A percentile compares a stretch with the other conserved stretches of the same genome.
Evolutionary conservation across 306 rosid species (phyloP).

Genomic region (Pterocarpus santalinus): DNA sequence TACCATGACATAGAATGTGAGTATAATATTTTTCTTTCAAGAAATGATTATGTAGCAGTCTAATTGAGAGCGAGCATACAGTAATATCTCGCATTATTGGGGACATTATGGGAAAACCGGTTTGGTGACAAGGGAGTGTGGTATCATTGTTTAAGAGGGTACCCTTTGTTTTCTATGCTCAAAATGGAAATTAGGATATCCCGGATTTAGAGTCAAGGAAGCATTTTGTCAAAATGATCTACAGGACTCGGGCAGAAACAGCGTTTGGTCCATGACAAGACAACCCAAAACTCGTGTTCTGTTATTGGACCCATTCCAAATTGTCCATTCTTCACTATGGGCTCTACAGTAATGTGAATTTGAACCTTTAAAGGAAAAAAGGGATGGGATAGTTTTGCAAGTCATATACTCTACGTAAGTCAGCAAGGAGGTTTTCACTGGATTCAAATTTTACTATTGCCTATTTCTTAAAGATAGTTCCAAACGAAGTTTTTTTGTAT

Average conservation of each 20-base stretch:
- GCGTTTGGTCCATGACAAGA: conserved; percentile 39
- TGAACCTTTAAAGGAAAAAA: background rate
- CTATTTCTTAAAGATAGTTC: no score
- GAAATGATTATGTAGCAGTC: background rate
- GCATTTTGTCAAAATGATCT: conserved; percentile 38
- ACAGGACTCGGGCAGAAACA: conserved; percentile 8
- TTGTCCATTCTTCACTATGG: background rate
- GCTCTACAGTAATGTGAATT: conserved; percentile 11
- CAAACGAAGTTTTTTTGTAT: no score
- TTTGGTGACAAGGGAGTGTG: background rate
- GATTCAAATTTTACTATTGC: no score
- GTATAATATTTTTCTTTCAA: no score
- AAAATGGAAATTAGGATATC: conserved; percentile 33
- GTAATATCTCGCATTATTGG: conserved; percentile 34
- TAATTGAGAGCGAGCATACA: background rate
- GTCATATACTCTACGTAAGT: background rate
- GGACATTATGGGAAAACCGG: conserved; percentile 6
- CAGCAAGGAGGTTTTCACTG: background rate
- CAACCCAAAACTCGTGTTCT: conserved; percentile 29
- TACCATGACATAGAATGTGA: no score
- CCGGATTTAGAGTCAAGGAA: conserved; percentile 34
- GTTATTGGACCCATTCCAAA: conserved; percentile 28
- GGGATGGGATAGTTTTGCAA: no score
- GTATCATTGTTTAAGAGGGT: conserved; percentile 1
- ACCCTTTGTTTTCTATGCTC: conserved; percentile 2